Percentiles rank a stretch among this genome's conserved stretches.
These are phyloP conservation scores for Calonectria fujianensis DNA, from an alignment of 2,329 filamentous ascomycete genomes.

Conservation along the genomic window DNA sequence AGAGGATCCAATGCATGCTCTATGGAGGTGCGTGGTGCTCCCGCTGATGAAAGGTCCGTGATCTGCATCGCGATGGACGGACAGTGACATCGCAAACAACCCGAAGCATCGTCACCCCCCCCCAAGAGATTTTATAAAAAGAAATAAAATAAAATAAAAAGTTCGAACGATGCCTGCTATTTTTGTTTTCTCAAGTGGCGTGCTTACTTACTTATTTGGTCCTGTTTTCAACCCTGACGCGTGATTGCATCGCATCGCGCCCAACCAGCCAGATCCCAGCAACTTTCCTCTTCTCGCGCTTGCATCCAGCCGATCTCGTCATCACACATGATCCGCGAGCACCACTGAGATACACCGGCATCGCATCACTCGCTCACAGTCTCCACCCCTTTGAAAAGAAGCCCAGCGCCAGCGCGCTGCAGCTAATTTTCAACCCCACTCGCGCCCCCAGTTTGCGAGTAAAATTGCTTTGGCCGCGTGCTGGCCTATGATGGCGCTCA, in stretches of 20 bases:
- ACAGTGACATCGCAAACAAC: neutral
- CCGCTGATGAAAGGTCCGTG: neutral
- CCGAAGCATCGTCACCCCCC: neutral
- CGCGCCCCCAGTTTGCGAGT: neutral
- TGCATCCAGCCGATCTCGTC: neutral
- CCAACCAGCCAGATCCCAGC: neutral
- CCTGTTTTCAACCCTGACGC: neutral
- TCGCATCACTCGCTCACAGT: neutral
- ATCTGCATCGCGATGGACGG: neutral
- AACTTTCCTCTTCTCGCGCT: neutral
- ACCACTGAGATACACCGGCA: slow-evolving; percentile 2
- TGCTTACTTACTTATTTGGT: neutral
- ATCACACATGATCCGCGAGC: neutral
- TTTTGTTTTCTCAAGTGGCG: neutral
- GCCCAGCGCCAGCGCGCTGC: neutral
- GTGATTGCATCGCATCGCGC: neutral
- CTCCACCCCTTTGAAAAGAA: neutral
- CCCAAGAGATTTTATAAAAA: neutral
- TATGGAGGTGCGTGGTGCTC: neutral
- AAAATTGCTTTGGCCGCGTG: slow-evolving; percentile 12
- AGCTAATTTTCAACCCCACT: slow-evolving; percentile 13
- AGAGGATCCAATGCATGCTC: neutral
- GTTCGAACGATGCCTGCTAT: no score
- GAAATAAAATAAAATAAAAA: neutral
- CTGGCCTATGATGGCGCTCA: neutral